Evolutionary conservation across 371 early-diverging fungal genomes (phyloP).

Genomic region (Thermomucor indicae-seudaticae): DNA sequence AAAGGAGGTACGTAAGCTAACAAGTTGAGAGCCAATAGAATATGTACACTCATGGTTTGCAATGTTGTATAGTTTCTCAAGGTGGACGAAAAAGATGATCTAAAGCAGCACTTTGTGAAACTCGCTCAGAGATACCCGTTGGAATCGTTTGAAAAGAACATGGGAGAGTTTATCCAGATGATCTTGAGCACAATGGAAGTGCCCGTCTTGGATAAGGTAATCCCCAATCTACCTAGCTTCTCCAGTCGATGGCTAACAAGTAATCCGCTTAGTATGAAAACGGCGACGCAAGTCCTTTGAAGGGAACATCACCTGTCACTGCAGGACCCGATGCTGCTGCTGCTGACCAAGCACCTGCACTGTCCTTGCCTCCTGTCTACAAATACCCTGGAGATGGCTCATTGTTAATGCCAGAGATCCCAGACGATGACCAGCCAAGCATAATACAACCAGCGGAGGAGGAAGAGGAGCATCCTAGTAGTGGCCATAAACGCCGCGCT

Average conservation of each 20-base stretch:
- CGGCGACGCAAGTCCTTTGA: slow-evolving; percentile 1
- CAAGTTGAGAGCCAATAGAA: not conserved
- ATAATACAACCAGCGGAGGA: too few species aligned
- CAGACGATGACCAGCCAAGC: slow-evolving; percentile 17
- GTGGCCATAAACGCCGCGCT: too few species aligned
- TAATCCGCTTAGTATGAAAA: not conserved
- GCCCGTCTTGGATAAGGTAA: slow-evolving; percentile 43
- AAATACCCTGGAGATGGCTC: slow-evolving; percentile 47
- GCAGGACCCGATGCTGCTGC: not conserved
- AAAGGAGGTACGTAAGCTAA: slow-evolving; percentile 30
- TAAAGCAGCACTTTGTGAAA: slow-evolving; percentile 44
- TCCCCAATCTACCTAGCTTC: too few species aligned
- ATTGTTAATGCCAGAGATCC: slow-evolving; percentile 24
- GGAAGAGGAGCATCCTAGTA: too few species aligned
- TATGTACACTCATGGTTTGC: not conserved
- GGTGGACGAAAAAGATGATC: slow-evolving; percentile 22
- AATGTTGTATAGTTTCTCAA: slow-evolving; percentile 34
- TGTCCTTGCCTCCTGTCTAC: slow-evolving; percentile 20
- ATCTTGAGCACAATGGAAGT: slow-evolving; percentile 35
- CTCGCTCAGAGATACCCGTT: slow-evolving; percentile 50
- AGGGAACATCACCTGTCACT: slow-evolving; percentile 3
- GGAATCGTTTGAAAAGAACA: slow-evolving; percentile 40
- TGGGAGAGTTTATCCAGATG: slow-evolving; percentile 46
- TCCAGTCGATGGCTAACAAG: not conserved
- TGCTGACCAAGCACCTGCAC: not conserved